Percentiles rank a stretch among this genome's conserved stretches.
These are phyloP conservation scores for Parascedosporium putredinis DNA, from an alignment of 2,329 filamentous ascomycete species.

Conservation along the genomic window DNA sequence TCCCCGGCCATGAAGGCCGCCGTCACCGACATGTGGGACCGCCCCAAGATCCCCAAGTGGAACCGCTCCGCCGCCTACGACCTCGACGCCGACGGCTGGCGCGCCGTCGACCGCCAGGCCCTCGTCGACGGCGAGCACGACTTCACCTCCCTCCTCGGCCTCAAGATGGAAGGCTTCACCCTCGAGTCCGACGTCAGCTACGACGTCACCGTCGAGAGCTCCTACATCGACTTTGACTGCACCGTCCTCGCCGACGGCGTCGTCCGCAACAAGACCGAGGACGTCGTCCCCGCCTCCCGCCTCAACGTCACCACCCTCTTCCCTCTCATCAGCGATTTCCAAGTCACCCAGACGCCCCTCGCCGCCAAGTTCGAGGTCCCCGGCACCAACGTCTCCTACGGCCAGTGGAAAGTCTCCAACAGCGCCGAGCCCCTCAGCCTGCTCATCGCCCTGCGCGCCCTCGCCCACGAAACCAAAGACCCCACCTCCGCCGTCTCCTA, in stretches of 20 bases:
- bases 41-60: conserved; percentile 8
- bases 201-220: neutral
- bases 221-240: neutral
- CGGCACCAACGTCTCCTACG: neutral
- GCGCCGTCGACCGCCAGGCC: neutral
- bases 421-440: neutral
- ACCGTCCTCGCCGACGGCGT: neutral
- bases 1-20: neutral
- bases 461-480: neutral
- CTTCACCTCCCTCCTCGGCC: neutral
- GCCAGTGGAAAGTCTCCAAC: neutral
- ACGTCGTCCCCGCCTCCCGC: neutral
- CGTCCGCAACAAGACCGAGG: neutral
- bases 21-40: neutral
- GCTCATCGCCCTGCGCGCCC: neutral
- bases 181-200: neutral
- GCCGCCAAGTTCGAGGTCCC: neutral
- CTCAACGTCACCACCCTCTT: neutral
- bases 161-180: conserved; percentile 1
- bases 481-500: neutral
- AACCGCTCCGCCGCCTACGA: neutral
- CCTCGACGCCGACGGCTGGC: neutral
- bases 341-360: neutral
- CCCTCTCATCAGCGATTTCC: no score
- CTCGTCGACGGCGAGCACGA: neutral